phyloP scores from a whole-genome alignment of 305 asterid genomes.

The Fraxinus paxiana region DNA sequence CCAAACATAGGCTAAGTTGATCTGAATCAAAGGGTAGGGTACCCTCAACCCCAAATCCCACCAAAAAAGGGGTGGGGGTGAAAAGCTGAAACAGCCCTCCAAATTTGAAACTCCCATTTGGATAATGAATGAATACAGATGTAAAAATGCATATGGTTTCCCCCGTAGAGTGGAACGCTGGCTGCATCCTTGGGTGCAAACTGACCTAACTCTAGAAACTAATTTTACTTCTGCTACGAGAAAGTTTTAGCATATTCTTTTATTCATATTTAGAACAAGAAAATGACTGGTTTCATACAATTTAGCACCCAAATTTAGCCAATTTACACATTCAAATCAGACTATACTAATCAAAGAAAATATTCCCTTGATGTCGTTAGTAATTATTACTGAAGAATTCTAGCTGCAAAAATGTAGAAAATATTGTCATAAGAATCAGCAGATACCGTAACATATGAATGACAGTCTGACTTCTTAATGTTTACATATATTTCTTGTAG shows the following conservation, averaged over 20 bases:
- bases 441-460: neutral
- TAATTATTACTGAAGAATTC: neutral
- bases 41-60: neutral
- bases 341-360: neutral
- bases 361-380: neutral
- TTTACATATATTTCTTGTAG: neutral
- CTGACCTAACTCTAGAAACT: conserved; percentile 2
- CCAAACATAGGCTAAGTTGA: neutral
- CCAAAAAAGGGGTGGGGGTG: neutral
- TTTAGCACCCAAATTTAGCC: neutral
- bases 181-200: neutral
- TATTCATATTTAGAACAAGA: neutral
- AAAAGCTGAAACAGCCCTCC: neutral
- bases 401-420: neutral
- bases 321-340: conserved; percentile 2
- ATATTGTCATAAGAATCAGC: neutral
- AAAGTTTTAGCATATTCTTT: neutral
- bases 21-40: neutral
- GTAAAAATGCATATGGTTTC: neutral
- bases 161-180: neutral
- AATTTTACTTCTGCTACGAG: neutral
- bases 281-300: neutral
- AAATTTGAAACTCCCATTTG: neutral
- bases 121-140: neutral
- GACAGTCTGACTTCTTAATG: neutral